A percentile compares a stretch with the other conserved stretches of the same genome.
Evolutionary conservation across 306 rosid species (phyloP).

Genomic region (Acacia acuminata): DNA sequence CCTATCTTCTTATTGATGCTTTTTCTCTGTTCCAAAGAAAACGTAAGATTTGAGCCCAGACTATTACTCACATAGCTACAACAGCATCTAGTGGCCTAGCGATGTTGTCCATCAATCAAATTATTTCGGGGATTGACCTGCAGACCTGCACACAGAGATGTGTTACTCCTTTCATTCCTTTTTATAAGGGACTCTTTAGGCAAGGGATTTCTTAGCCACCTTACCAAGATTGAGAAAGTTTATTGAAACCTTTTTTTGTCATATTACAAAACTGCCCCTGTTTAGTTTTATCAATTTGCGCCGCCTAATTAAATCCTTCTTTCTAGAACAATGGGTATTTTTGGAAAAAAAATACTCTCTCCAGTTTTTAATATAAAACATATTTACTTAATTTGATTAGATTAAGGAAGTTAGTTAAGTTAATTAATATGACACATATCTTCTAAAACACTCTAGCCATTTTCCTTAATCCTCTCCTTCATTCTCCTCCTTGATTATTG

Average conservation of each 20-base stretch:
- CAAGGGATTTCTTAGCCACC: background rate
- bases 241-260: background rate
- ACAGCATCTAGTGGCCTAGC: too few relatives aligned
- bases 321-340: too few relatives aligned
- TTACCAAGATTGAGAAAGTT: background rate
- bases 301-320: background rate
- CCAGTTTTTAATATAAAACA: too few relatives aligned
- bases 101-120: too few relatives aligned
- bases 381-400: too few relatives aligned
- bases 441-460: too few relatives aligned
- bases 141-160: background rate
- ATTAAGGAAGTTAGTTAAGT: too few relatives aligned
- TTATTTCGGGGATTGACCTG: too few relatives aligned
- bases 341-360: too few relatives aligned
- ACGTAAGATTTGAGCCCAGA: background rate
- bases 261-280: background rate
- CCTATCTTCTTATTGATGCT: background rate
- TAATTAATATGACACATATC: too few relatives aligned
- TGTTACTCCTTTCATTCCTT: background rate
- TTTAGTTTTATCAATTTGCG: background rate
- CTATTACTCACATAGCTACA: background rate
- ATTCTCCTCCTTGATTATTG: too few relatives aligned
- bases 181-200: background rate
- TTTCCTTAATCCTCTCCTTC: too few relatives aligned
- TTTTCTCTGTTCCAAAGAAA: background rate